A percentile compares a stretch with the other conserved stretches of the same genome.
Conservation (phyloP, 371 early-diverging fungal species). For the Mucor mucedo region DNA sequence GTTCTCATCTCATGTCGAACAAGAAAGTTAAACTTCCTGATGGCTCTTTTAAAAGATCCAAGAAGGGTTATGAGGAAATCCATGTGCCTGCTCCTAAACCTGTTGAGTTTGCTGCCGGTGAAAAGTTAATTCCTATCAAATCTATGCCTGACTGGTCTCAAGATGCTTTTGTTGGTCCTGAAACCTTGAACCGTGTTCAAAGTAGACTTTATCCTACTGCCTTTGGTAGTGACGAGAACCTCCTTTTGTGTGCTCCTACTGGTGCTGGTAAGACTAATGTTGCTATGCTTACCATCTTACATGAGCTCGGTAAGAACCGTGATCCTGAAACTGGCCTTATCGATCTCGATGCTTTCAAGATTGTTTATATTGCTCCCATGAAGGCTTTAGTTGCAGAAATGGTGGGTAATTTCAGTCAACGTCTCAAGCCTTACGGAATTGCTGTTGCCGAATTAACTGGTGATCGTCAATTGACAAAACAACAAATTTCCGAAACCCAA, state of each 20-base stretch:
- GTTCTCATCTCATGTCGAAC: conserved; percentile 96
- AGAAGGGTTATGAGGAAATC: conserved; percentile 96
- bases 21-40: conserved; percentile 92
- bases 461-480: conserved; percentile 94
- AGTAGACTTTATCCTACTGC: conserved; percentile 88
- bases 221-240: conserved; percentile 89
- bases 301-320: conserved; percentile 80
- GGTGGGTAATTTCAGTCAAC: conserved; percentile 86
- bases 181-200: conserved; percentile 91
- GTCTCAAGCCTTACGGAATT: conserved; percentile 83
- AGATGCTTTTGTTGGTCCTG: conserved; percentile 76
- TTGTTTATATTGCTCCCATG: conserved; percentile 99
- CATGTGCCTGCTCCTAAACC: conserved; percentile 93
- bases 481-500: conserved; percentile 93
- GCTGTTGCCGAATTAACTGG: conserved; percentile 98
- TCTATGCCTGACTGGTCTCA: conserved; percentile 91
- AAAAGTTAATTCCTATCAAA: conserved; percentile 73
- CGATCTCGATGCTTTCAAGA: conserved; percentile 88
- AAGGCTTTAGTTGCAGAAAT: conserved; percentile 99
- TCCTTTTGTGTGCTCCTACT: conserved; percentile 99
- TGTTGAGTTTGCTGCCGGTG: conserved; percentile 68
- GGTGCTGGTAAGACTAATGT: conserved; percentile 99
- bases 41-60: conserved; percentile 90
- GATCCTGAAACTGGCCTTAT: conserved; percentile 79
- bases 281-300: conserved; percentile 94